Evolutionary conservation across 164 flowering plant species (phyloP), one percentile per base, ranked within the genome.

Genomic region (Dillenia suffruticosa): DNA sequence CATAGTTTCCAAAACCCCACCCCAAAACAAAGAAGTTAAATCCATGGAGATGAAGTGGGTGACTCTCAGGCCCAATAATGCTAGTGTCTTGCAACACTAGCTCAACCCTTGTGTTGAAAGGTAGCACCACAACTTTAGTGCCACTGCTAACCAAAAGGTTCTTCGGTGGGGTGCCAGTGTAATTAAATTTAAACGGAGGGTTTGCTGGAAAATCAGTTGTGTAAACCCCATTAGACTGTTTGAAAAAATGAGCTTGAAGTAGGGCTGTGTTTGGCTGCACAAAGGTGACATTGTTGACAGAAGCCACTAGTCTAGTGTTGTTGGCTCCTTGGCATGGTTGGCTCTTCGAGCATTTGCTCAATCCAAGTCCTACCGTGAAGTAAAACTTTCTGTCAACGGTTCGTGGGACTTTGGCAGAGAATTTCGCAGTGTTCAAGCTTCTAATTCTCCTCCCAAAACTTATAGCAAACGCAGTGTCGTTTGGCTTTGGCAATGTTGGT

Each of bases 21-120:
- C 86, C 89, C 2, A 84, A 76, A 0, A 80, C 69, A 14, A 72
- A 82, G 78, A 84, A 84, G 44, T 82, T 81, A 55, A 63, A 82
- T 0, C 89, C 89, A 59, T 84, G 89, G 10, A 82, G 74, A 61
- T 84, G 89, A 26, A 84, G 72, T 16, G 86, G 86, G 56, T 84
- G 88, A 59, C 76, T 80, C 71, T 84, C 89, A 10, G 71, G 75
- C 0, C 78, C 79, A 1, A 78, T 26, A 44, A 84, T 82, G 73
- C 81, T 77, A 0, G 89, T 82, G 68, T 61, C 86, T 69, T 82
- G 86, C 83, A 84, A 7, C 52, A 80, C 81, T 62, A 82, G 12
- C 78, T 84, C 82, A 56, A 82, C 82, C 10, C 69, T 79, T 0
- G 86, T 51, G 63, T 80, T 80, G 70, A 64, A 82, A 0, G 75